phyloP scores from a whole-genome alignment of 2,329 filamentous ascomycete species.

The Colletotrichum musae region DNA sequence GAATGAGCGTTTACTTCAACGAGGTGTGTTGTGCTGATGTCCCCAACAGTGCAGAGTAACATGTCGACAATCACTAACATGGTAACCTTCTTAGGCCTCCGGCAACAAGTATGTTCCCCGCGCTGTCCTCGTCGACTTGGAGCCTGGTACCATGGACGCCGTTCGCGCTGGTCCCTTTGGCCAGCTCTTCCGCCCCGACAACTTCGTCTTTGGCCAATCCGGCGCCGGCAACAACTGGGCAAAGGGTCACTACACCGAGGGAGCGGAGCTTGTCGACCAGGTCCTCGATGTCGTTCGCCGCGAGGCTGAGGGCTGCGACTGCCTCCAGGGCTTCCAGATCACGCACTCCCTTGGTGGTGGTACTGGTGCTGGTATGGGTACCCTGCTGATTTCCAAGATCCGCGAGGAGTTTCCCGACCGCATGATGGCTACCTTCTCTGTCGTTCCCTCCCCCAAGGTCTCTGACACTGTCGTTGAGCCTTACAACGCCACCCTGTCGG shows the following conservation, averaged over 20 bases:
- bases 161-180: constrained; percentile 98
- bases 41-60: constrained; percentile 15
- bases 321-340: constrained; percentile 99
- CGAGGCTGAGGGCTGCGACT: constrained; percentile 99
- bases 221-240: constrained; percentile 99
- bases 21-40: constrained; percentile 59
- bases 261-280: constrained; percentile 98
- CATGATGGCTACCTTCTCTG: constrained; percentile 99
- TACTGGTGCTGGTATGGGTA: constrained; percentile 99
- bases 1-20: constrained; percentile 99
- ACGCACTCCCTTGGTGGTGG: constrained; percentile 99
- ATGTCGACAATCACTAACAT: constrained; percentile 35
- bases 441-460: constrained; percentile 98
- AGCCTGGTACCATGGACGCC: constrained; percentile 99
- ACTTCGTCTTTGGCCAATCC: constrained; percentile 99
- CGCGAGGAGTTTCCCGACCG: constrained; percentile 99
- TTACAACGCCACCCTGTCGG: constrained; percentile 99
- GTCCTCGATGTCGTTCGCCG: constrained; percentile 98
- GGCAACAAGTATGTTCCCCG: constrained; percentile 99
- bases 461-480: constrained; percentile 99
- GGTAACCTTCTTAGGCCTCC: constrained; percentile 74
- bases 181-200: constrained; percentile 99
- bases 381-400: constrained; percentile 99
- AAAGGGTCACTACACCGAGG: constrained; percentile 99
- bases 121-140: constrained; percentile 98